Conservation (phyloP, 768 basidiomycete genomes). For the Pulveroboletus frians region DNA sequence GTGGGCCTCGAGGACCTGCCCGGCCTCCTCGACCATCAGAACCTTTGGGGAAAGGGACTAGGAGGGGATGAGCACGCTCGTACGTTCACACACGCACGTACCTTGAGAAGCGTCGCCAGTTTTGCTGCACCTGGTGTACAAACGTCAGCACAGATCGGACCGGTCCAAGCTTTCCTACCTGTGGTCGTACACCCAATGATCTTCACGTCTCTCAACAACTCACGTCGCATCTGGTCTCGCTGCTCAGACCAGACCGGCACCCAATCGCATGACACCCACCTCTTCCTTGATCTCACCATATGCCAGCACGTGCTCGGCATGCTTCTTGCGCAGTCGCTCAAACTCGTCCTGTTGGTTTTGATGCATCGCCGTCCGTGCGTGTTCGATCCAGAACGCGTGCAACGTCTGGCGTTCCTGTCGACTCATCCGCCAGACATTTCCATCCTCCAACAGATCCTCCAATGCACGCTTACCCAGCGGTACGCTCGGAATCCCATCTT, state of each 20-base stretch:
- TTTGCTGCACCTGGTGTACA: conserved; percentile 59
- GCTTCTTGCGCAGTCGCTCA: conserved; percentile 33
- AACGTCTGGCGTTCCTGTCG: conserved; percentile 42
- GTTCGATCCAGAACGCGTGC: conserved; percentile 42
- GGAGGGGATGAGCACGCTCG: neutral
- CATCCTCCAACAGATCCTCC: conserved; percentile 30
- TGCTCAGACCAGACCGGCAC: too few species aligned
- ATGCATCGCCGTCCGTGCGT: conserved; percentile 33
- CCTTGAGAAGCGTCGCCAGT: conserved; percentile 52
- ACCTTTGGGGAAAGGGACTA: conserved; percentile 58
- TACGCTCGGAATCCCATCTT: conserved; percentile 32
- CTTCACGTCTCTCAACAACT: conserved; percentile 48
- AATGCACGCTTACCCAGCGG: conserved; percentile 37
- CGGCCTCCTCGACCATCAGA: conserved; percentile 74
- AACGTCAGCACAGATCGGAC: too few species aligned
- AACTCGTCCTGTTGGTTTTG: conserved; percentile 38
- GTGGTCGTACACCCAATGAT: conserved; percentile 77
- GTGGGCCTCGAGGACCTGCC: conserved; percentile 78
- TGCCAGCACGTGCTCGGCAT: conserved; percentile 35
- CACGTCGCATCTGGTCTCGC: conserved; percentile 54
- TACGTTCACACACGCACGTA: conserved; percentile 18
- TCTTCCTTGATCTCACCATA: conserved; percentile 46
- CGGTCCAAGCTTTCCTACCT: too few species aligned
- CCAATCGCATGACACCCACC: too few species aligned
- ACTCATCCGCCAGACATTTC: conserved; percentile 53